Base-by-base conservation (phyloP, 108 stramenopile species). In the Bacterosira constricta region DNA sequence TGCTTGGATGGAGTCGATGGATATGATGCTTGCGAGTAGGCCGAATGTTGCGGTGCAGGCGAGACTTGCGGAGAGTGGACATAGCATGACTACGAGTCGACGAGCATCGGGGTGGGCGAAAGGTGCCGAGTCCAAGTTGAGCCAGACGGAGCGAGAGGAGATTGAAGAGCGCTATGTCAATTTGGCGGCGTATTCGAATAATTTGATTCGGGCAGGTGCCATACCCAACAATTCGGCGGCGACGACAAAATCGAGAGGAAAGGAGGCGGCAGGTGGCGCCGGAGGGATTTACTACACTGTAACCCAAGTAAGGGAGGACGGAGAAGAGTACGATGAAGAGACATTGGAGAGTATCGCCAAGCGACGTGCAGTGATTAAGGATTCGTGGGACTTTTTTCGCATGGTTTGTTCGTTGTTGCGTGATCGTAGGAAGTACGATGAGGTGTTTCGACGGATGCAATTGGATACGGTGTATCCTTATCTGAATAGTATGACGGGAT, bases 381-480 rank as follows among this genome's bases (percentile, higher is more conserved):
- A 93, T 57, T 90, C 89, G 9, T 93, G 92, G 92, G 89, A 91
- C 63, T 94, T 94, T 76, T 91, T 89, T 66, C 88, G 89, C 10
- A 90, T 88, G 90, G 86, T 94, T 46, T 94, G 92, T 46, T 82
- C 82, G 17, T 59, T 94, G 36, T 47, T 94, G 63, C 71, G 89
- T 20, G 89, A 94, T 73, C 66, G 84, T 49, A 69, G 88, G 69
- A 91, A 91, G 62, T 94, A 94, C 52, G 86, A 91, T 66, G 92
- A 94, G 69, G 88, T 83, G 30, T 94, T 89, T 64, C 83, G 87
- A 36, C 75, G 84, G 64, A 39, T 94, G 73, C 86, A 90, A 65
- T 60, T 91, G 44, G 90, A 94, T 79, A 87, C 92, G 1, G 88
- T 91, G 26, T 94, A 88, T 73, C 90, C 90, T 26, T 94, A 94